Evolutionary conservation across 306 rosid genomes (phyloP).

Genomic region (Lathyrus tuberosus): DNA sequence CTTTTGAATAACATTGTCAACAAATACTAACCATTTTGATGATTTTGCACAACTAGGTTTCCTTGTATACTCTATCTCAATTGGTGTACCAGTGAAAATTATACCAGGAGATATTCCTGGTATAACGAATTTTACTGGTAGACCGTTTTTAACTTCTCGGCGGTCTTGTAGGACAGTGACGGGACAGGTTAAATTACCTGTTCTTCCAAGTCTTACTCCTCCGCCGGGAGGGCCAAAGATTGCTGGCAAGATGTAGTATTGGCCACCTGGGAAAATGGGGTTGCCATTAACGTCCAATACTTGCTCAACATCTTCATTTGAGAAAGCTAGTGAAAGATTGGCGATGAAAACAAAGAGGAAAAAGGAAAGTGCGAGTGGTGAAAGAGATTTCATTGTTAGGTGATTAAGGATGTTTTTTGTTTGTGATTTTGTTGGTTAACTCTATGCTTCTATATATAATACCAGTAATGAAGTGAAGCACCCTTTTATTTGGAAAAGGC

Average conservation of each 20-base stretch:
- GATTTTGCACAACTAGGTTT: slow-evolving; percentile 16
- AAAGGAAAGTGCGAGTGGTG: not conserved
- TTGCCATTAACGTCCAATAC: not conserved
- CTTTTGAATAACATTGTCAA: not conserved
- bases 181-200: not conserved
- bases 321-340: slow-evolving; percentile 4
- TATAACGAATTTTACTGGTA: not conserved
- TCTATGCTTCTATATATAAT: not conserved
- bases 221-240: not conserved
- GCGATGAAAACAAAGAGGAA: slow-evolving; percentile 11
- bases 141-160: not conserved
- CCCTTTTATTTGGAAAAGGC: too few relatives aligned
- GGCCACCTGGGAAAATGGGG: not conserved
- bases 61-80: not conserved
- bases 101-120: not conserved
- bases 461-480: too few relatives aligned
- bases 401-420: not conserved
- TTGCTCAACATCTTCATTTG: not conserved
- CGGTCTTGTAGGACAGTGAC: not conserved
- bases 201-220: not conserved
- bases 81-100: slow-evolving; percentile 20
- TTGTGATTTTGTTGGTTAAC: not conserved
- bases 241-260: not conserved
- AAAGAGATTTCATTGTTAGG: not conserved
- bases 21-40: slow-evolving; percentile 12